These are phyloP conservation scores for Epichloe typhina DNA, from an alignment of 2,329 filamentous ascomycete genomes.

Conservation along the genomic window DNA sequence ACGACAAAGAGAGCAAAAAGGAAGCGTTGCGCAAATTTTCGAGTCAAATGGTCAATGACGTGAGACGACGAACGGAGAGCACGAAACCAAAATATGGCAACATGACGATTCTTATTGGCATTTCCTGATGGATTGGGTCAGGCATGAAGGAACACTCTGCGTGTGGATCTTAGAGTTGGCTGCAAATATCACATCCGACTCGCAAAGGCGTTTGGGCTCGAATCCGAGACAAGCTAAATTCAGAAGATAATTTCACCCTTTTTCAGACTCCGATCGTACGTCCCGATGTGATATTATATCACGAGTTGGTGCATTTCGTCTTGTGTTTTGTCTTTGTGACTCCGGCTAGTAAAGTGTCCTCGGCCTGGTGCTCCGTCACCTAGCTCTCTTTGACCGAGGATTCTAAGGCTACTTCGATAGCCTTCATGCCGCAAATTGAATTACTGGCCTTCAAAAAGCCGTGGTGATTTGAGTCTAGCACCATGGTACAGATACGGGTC, in stretches of 20 bases:
- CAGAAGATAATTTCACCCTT: slow-evolving; percentile 7
- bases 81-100: slow-evolving; percentile 1
- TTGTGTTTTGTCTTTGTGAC: background rate
- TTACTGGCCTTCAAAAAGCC: slow-evolving; percentile 45
- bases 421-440: slow-evolving; percentile 45
- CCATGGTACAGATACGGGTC: slow-evolving; percentile 56
- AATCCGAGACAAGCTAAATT: slow-evolving; percentile 25
- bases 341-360: slow-evolving; percentile 45
- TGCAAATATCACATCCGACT: slow-evolving; percentile 32
- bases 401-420: slow-evolving; percentile 45
- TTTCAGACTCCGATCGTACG: background rate
- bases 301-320: slow-evolving; percentile 3
- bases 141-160: slow-evolving; percentile 16
- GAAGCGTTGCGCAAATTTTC: slow-evolving; percentile 7
- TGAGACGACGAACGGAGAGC: background rate
- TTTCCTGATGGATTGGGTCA: slow-evolving; percentile 14
- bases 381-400: slow-evolving; percentile 30
- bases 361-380: slow-evolving; percentile 22
- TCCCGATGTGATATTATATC: slow-evolving; percentile 7
- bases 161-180: slow-evolving; percentile 27
- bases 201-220: slow-evolving; percentile 31
- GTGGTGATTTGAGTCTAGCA: slow-evolving; percentile 38
- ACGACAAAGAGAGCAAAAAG: slow-evolving; percentile 4
- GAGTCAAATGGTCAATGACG: slow-evolving; percentile 1
- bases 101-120: slow-evolving; percentile 7